Evolutionary conservation across 768 basidiomycete species (phyloP), one percentile per base, ranked within the genome.

Genomic region (Tremella fuciformis): DNA sequence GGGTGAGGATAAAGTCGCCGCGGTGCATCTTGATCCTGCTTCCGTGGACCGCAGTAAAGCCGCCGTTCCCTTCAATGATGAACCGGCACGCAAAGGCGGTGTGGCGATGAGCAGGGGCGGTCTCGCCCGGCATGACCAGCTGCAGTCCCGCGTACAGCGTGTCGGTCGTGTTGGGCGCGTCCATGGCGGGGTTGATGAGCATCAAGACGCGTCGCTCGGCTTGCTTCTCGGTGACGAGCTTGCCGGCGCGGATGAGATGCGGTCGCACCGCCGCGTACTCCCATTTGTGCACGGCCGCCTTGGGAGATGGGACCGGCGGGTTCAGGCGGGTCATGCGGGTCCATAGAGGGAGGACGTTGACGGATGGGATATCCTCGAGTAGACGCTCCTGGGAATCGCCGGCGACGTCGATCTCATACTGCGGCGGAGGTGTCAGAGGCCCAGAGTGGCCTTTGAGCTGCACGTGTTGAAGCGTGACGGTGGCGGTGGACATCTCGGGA

Each of bases 1-100:
- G 60, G 16, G 60, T 61, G 18, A 61, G 41, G 39, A 61, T 61
- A 37, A 61, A 61, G 21, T 61, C 60, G 15, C 60, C 60, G 13
- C 60, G 46, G n/a, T 29, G 18, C 54, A 56, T 61, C 48, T 60
- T 60, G 42, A 60, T 60, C n/a, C 59, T 34, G 16, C 50, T 37
- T 2, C 59, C 59, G 24, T 60, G 59, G 8, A 60, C 47, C 13
- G 59, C 59, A 3, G 59, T 60, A 44, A 55, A 60, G 13, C 59
- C 59, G 4, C 59, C 59, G 47, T 55, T 60, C 0, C 59, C 59
- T 41, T 60, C 59, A 37, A 60, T 55, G 47, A 60, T 60, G 46
- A 54, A 60, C 2, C 59, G 52, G 16, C 47, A 41, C 9, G 59
- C 59, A 18, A 60, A 60, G 1, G 59, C 59, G 1, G 53, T 49